These are phyloP conservation scores for Termitomyces sp. DNA, from an alignment of 768 basidiomycete genomes.

Conservation along the genomic window DNA sequence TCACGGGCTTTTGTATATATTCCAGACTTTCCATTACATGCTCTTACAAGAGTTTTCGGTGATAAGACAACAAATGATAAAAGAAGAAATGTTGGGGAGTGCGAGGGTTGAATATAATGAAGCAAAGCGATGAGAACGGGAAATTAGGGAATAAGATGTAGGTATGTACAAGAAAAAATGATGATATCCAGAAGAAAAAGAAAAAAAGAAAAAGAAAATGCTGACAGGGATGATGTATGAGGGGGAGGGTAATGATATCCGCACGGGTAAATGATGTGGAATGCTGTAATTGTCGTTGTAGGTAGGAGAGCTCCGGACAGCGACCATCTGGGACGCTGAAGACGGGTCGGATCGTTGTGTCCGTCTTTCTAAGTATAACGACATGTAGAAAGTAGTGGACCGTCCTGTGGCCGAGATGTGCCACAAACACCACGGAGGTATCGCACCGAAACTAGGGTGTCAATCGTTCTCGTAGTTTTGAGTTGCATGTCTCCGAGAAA, in stretches of 20 bases:
- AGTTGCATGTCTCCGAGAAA: not conserved
- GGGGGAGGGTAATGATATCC: constrained; percentile 10
- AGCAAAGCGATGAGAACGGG: constrained; percentile 13
- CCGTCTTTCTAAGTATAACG: constrained; percentile 14
- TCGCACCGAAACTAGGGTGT: not conserved
- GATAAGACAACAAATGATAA: constrained; percentile 9
- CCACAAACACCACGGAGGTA: not conserved
- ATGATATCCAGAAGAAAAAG: constrained; percentile 7
- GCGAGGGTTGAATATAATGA: constrained; percentile 14
- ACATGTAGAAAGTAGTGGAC: constrained; percentile 13
- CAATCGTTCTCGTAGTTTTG: constrained; percentile 1
- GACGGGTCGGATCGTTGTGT: constrained; percentile 9
- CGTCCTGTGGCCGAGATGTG: not conserved
- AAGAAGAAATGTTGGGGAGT: constrained; percentile 13
- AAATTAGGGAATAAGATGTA: constrained; percentile 15
- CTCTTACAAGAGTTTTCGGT: constrained; percentile 7
- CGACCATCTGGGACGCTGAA: constrained; percentile 5
- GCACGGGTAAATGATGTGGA: constrained; percentile 10
- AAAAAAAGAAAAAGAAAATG: not conserved
- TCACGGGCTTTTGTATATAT: constrained; percentile 3
- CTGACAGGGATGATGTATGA: constrained; percentile 1
- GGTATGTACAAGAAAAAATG: constrained; percentile 14
- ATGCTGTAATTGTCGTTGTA: constrained; percentile 11
- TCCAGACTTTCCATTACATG: constrained; percentile 9
- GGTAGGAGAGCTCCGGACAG: constrained; percentile 2